Percentiles rank a stretch among this genome's conserved stretches.
Conservation (phyloP, 73 alveolate genomes). For the Symbiodinium natans region DNA sequence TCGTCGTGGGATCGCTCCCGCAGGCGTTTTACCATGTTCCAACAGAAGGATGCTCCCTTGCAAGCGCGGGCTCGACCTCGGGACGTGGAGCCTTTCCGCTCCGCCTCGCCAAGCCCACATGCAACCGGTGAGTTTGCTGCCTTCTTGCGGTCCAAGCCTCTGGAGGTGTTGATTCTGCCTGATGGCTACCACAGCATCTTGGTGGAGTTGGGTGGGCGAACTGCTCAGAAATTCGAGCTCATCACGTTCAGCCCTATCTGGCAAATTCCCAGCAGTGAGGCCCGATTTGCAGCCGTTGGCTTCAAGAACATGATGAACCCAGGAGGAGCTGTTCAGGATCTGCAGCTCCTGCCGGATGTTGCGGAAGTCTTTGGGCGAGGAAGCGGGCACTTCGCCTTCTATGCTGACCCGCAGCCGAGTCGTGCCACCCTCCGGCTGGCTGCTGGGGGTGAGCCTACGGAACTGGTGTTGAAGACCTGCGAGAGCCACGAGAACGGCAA, state of each 20-base stretch:
- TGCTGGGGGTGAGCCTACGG: not conserved
- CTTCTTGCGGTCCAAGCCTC: slow-evolving; percentile 7
- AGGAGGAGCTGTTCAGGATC: slow-evolving; percentile 23
- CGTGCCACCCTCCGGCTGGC: not conserved
- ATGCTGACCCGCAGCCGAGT: slow-evolving; percentile 1
- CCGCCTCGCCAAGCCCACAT: not conserved
- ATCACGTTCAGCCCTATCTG: slow-evolving; percentile 13
- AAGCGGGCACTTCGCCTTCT: slow-evolving; percentile 16
- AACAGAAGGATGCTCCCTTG: not conserved
- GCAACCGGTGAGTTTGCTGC: slow-evolving; percentile 19
- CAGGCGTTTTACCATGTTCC: slow-evolving; percentile 1
- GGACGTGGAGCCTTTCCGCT: slow-evolving; percentile 14
- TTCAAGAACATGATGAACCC: slow-evolving; percentile 29
- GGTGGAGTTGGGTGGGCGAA: not conserved
- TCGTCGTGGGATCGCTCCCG: slow-evolving; percentile 34
- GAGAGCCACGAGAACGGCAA: not conserved
- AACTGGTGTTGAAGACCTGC: not conserved
- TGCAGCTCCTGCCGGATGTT: not conserved
- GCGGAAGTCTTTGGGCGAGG: not conserved
- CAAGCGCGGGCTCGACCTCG: not conserved
- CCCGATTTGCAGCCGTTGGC: slow-evolving; percentile 11
- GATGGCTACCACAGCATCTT: slow-evolving; percentile 4
- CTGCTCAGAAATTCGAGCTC: not conserved
- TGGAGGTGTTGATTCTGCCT: slow-evolving; percentile 8
- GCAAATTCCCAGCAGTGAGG: not conserved